Percentiles rank a stretch among this genome's conserved stretches.
Evolutionary conservation across 2,329 filamentous ascomycete species (phyloP).

Genomic region (Escovopsis sp.): DNA sequence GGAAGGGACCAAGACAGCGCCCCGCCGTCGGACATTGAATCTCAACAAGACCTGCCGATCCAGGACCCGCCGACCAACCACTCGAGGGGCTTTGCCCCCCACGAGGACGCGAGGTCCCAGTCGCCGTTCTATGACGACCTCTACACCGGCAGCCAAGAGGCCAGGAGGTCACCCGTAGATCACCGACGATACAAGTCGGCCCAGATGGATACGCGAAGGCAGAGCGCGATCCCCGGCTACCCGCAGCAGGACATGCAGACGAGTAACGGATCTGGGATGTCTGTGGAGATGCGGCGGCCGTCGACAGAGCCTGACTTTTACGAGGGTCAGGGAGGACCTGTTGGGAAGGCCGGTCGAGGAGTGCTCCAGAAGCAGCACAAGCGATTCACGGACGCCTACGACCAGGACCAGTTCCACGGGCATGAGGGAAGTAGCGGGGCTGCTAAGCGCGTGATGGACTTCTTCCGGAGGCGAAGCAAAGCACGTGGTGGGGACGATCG

Average conservation of each 20-base stretch:
- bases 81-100: conserved; percentile 18
- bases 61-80: conserved; percentile 25
- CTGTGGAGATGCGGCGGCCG: conserved; percentile 31
- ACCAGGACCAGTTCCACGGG: conserved; percentile 49
- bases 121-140: conserved; percentile 25
- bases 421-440: conserved; percentile 75
- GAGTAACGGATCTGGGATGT: conserved; percentile 38
- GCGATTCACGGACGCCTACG: conserved; percentile 79
- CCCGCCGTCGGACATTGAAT: conserved; percentile 29
- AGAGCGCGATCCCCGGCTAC: conserved; percentile 30
- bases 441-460: conserved; percentile 92
- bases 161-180: conserved; percentile 17
- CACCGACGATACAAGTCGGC: conserved; percentile 27
- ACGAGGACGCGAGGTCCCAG: conserved; percentile 20
- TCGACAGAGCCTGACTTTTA: conserved; percentile 26
- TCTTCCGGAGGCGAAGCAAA: conserved; percentile 78
- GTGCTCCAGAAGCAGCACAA: conserved; percentile 75
- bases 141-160: conserved; percentile 20
- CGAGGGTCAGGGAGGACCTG: conserved; percentile 23
- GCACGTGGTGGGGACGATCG: conserved; percentile 47
- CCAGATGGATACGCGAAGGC: conserved; percentile 22
- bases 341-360: conserved; percentile 27
- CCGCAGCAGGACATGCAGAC: conserved; percentile 29
- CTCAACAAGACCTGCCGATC: conserved; percentile 37
- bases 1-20: conserved; percentile 36